phyloP scores from a whole-genome alignment of 1,284 basidiomycete genomes.

The Lignosus rhinocerotis region DNA sequence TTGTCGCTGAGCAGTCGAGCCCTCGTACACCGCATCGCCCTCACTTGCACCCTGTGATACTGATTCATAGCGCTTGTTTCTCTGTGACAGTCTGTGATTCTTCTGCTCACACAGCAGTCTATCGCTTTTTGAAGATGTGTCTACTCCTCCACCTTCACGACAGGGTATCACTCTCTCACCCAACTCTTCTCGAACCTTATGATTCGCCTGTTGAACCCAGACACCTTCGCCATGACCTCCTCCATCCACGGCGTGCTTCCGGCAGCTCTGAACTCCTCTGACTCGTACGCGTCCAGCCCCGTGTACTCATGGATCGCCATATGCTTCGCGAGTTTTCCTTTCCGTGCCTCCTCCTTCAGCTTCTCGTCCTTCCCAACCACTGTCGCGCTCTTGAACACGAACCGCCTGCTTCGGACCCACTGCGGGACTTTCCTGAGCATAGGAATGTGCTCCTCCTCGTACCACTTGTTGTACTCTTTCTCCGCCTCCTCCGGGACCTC shows the following conservation, averaged over 20 bases:
- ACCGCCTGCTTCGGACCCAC: slow-evolving; percentile 38
- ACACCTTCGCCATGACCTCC: slow-evolving; percentile 20
- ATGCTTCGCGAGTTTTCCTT: slow-evolving; percentile 30
- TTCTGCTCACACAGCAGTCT: too few species aligned
- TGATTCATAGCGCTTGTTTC: too few species aligned
- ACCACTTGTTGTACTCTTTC: slow-evolving; percentile 42
- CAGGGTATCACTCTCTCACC: neutral
- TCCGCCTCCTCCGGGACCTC: slow-evolving; percentile 37
- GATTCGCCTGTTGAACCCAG: neutral
- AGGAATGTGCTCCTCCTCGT: slow-evolving; percentile 38
- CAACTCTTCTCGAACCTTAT: slow-evolving; percentile 8
- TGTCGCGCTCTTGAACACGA: slow-evolving; percentile 30
- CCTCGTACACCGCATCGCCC: too few species aligned
- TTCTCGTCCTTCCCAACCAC: neutral
- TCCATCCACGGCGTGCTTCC: slow-evolving; percentile 33
- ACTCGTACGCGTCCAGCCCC: slow-evolving; percentile 21
- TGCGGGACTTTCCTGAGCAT: slow-evolving; percentile 35
- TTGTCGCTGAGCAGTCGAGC: too few species aligned
- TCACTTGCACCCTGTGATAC: too few species aligned
- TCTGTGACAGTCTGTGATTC: too few species aligned
- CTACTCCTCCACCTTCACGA: too few species aligned
- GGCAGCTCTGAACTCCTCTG: slow-evolving; percentile 30
- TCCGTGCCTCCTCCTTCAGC: neutral
- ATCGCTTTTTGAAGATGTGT: too few species aligned
- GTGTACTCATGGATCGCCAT: slow-evolving; percentile 38